Conservation (phyloP, 306 rosid genomes). For the Quercus gilva region DNA sequence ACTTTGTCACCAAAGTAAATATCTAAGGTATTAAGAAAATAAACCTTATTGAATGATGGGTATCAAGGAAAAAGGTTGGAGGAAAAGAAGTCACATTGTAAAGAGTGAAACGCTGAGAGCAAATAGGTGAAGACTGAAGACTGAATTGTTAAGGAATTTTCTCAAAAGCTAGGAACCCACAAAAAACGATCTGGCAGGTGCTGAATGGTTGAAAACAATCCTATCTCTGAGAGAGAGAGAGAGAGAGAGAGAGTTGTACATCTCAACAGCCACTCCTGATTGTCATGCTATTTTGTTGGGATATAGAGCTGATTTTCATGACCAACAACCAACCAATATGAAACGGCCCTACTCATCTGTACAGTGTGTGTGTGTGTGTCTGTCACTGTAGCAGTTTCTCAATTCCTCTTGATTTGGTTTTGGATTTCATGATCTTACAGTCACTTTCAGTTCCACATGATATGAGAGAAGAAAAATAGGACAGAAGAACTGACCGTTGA, state of each 20-base stretch:
- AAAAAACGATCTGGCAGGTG: neutral
- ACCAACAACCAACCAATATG: neutral
- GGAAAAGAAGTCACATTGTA: too few species aligned
- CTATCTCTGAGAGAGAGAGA: slow-evolving; percentile 21
- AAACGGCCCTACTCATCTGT: neutral
- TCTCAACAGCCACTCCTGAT: slow-evolving; percentile 38
- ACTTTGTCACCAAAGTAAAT: too few species aligned
- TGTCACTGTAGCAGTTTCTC: neutral
- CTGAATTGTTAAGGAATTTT: too few species aligned
- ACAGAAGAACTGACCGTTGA: neutral
- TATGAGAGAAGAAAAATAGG: neutral
- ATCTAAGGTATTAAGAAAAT: too few species aligned
- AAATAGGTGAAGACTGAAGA: neutral
- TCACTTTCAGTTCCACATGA: neutral
- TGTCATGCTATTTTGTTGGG: slow-evolving; percentile 36
- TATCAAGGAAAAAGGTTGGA: too few species aligned
- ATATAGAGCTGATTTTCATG: slow-evolving; percentile 16
- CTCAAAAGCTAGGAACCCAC: neutral
- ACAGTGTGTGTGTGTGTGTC: neutral
- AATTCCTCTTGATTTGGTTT: neutral
- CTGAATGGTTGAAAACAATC: slow-evolving; percentile 24
- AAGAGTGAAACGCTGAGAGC: neutral
- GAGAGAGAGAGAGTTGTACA: slow-evolving; percentile 7
- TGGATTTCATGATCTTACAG: neutral
- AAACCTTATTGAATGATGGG: too few species aligned